These are phyloP conservation scores for Tremellales sp. DNA, from an alignment of 1,284 basidiomycete genomes.

Conservation along the genomic window DNA sequence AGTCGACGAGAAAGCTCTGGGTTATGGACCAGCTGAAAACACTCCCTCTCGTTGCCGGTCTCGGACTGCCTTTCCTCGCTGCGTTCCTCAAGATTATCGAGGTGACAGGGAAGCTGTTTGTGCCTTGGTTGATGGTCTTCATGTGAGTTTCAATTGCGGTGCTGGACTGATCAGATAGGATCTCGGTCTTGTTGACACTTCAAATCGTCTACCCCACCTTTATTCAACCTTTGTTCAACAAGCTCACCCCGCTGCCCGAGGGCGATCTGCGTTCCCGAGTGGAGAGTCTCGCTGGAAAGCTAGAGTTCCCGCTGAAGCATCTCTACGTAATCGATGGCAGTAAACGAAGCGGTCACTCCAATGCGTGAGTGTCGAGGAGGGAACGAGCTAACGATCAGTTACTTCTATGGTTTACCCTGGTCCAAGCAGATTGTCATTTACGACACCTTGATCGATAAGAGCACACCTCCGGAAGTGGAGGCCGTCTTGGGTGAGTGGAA, in stretches of 20 bases:
- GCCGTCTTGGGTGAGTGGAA: conserved; percentile 58
- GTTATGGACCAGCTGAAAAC: conserved; percentile 75
- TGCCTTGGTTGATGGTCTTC: conserved; percentile 84
- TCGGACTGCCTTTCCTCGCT: conserved; percentile 86
- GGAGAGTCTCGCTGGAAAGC: conserved; percentile 67
- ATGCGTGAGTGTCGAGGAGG: conserved; percentile 55
- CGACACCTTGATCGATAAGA: conserved; percentile 91
- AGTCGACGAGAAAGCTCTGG: conserved; percentile 73
- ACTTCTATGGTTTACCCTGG: conserved; percentile 92
- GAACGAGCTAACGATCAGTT: conserved; percentile 42
- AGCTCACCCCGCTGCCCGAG: conserved; percentile 73
- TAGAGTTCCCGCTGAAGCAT: conserved; percentile 91
- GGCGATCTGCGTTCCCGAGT: conserved; percentile 72
- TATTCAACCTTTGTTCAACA: conserved; percentile 97
- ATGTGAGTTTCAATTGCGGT: conserved; percentile 51
- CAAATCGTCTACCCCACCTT: conserved; percentile 81
- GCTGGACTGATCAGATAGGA: conserved; percentile 50
- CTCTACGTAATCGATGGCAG: conserved; percentile 97
- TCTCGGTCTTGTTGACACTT: conserved; percentile 78
- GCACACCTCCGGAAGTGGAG: conserved; percentile 80
- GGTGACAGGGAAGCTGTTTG: conserved; percentile 85
- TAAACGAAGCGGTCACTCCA: conserved; percentile 89
- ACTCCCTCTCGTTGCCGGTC: conserved; percentile 64
- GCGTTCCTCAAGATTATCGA: conserved; percentile 84
- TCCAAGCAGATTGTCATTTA: conserved; percentile 97